Evolutionary conservation across 257 asterid species (phyloP), one percentile per base, ranked within the genome.

Genomic region (Solanum chiquidenum): DNA sequence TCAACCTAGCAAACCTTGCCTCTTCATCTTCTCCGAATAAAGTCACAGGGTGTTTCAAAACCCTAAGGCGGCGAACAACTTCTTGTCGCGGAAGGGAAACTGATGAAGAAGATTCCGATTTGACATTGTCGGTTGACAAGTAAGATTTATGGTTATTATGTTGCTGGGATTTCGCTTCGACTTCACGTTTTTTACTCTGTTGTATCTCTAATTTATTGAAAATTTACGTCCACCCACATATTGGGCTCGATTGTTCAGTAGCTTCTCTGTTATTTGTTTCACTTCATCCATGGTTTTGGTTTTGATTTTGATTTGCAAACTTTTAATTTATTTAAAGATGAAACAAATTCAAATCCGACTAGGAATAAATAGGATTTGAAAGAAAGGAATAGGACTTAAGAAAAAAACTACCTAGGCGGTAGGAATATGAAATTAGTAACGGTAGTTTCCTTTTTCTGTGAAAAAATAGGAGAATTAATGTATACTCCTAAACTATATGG

Each of bases 1-100:
- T 92, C 87, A 97, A 88, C 44, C 99, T 94, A 79, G 91, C 98
- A 10, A 94, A 94, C 75, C 99, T 90, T 40, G 97, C 95, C 88
- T 87, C 95, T 9, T 95, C 99, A 88, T 95, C 98, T 88, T 97
- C 99, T 0, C 99, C 97, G 49, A 95, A 95, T 5, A 97, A 92
- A 31, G 99, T 97, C 38, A 92, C 95, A 3, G 98, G 98, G 12
- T 97, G 98, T 72, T 97, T 97, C 46, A 95, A 76, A 73, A 94
- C 92, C 2, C 98, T 95, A 33, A 95, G 94, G 27, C 98, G 94
- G 88, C 97, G 96, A 9, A 97, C 89, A n/a, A 97, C 98, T 89
- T 97, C 98, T 38, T 93, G 96, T 35, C n/a, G 94, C 18, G 95
- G 95, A 12, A 95, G 94, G 73, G 34, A 75, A 5, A 94, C 60